A percentile compares a stretch with the other conserved stretches of the same genome.
Conservation (phyloP, 2,329 filamentous ascomycete species). For the Colletotrichum liaoningense region DNA sequence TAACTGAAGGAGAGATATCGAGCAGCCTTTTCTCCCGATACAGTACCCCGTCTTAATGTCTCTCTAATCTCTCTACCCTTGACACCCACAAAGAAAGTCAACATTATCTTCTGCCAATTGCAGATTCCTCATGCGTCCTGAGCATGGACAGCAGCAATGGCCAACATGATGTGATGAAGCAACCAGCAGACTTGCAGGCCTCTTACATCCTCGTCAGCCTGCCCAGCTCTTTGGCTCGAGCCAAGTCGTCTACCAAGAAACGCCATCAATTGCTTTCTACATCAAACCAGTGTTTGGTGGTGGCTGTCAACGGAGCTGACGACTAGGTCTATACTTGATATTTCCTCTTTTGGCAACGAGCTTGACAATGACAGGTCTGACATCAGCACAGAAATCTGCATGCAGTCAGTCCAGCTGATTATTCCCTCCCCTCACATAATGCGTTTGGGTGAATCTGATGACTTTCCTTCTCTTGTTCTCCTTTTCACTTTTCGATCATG, state of each 20-base stretch:
- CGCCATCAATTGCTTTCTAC: background rate
- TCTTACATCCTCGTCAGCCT: background rate
- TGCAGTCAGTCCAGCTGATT: background rate
- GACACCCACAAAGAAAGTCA: no score
- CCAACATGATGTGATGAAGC: no score
- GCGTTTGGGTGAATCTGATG: background rate
- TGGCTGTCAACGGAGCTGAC: background rate
- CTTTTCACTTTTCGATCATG: background rate
- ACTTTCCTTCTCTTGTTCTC: background rate
- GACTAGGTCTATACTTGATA: background rate
- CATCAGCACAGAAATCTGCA: background rate
- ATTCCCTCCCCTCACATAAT: background rate
- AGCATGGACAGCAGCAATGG: background rate
- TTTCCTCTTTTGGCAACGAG: background rate
- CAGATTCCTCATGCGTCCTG: background rate
- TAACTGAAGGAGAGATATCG: no score
- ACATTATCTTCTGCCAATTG: background rate
- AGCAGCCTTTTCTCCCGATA: no score
- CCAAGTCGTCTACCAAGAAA: background rate
- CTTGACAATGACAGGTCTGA: background rate
- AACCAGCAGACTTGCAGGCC: no score
- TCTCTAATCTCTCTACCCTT: rapidly evolving
- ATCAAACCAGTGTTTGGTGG: background rate
- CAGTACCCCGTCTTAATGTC: no score
- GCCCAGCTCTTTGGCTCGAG: background rate